Base-by-base conservation (phyloP, 2,329 filamentous ascomycete genomes). In the Stemphylium vesicarium region DNA sequence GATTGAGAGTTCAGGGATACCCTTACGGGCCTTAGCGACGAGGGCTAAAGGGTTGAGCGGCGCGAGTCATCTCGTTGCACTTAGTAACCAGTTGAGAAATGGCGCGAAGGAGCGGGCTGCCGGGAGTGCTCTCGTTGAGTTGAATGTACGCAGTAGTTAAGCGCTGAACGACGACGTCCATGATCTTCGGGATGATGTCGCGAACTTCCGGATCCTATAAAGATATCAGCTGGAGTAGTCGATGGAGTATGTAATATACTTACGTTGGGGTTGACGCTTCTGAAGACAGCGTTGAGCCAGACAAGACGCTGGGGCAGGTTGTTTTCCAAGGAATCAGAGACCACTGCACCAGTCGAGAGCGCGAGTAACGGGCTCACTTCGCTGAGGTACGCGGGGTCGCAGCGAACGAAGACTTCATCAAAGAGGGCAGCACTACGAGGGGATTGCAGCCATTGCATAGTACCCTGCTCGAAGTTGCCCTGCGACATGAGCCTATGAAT, bases 401-500 rank as follows among this genome's bases (percentile, higher is more conserved):
- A 78, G 50, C 79, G 81, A 18, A 84, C 79, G 66, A 88, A 88
- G 46, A 87, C 78, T 24, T 81, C 79, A 69, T 87, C 84, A 66
- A 88, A 88, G n/a, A 88, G 76, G 40, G 83, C 80, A 13, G 79
- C 78, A 61, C 86, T 84, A 50, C 82, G 81, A 29, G 75, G 70
- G 5, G 85, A 88, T 76, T 87, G 85, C 42, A 88, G 77, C 86
- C 86, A 88, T 79, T 79, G 63, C 64, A 81, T 79, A 2, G 80
- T 81, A 41, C 77, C 80, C 31, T 77, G 74, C 60, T 81, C 78
- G 50, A 73, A 80, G 32, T 77, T 69, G 18, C 84, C 84, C 26
- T 83, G 80, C 32, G 82, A 79, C 76, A 95, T 86, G 38, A 86
- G 77, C 43, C 80, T 75, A 44, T 86, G 85, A 54, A 94, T 87